Evolutionary conservation across 768 basidiomycete genomes (phyloP), one percentile per base, ranked within the genome.

Genomic region (Trametes cingulata): DNA sequence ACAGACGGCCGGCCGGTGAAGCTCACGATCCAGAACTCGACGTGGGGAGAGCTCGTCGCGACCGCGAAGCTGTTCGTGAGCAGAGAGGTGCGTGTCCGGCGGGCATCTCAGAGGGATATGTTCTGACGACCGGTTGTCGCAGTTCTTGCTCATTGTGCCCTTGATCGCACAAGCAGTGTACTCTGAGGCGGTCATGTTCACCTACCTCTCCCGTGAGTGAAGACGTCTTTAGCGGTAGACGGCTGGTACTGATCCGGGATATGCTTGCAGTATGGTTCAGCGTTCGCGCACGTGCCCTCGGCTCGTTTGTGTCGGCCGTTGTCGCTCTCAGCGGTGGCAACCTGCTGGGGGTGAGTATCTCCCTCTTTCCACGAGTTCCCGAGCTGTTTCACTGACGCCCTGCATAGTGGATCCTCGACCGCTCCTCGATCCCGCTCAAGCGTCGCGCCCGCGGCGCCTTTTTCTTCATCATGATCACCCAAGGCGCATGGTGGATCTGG

Each of bases 401-500:
- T 5, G 24, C 33, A 20, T 20, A 57, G 56, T 57, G 56, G 56
- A 39, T 57, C 47, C 56, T 57, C 47, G 56, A 57, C 47, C 37
- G 47, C 13, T 24, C 37, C 12, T 25, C 39, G 27, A 57, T 57
- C 37, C 19, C 36, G 12, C 56, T 57, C 19, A 57, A 49, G 27
- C 7, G 29, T 14, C 56, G 56, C 39, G 56, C 56, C 47, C 56
- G 56, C 25, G 47, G 56, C 47, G 56, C 56, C 6, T 57, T 57
- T 27, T n/a, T 29, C 19, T 49, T 57, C 56, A 50, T 57, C 47
- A 49, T 57, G 47, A 42, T 50, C 56, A 49, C 47, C 27, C 56
- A 57, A 29, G 56, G 39, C 47, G 56, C 17, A 24, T 57, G 56
- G 56, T 57, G 56, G 56, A 49, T 57, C 47, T 57, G 56, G 56